Evolutionary conservation across 192 early-diverging fungal genomes (phyloP).

Genomic region (Backusella tarrabulga): DNA sequence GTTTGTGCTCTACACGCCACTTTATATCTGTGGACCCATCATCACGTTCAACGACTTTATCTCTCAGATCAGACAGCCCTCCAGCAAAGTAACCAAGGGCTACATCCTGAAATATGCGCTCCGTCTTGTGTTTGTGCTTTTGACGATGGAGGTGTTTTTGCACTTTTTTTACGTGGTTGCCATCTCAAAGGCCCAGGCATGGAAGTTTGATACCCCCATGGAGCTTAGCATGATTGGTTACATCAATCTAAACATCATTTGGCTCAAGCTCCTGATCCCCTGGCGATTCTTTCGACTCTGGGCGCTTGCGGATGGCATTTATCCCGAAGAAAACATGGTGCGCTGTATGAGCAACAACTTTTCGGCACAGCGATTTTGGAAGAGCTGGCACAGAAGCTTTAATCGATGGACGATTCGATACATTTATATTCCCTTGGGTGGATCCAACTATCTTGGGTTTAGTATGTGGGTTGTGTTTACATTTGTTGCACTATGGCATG

Average conservation of each 20-base stretch:
- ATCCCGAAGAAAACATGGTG: slow-evolving; percentile 89
- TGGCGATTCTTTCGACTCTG: slow-evolving; percentile 97
- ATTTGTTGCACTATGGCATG: slow-evolving; percentile 98
- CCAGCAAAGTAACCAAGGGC: slow-evolving; percentile 11
- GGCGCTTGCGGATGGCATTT: slow-evolving; percentile 87
- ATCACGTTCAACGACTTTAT: slow-evolving; percentile 94
- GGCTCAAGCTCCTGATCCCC: slow-evolving; percentile 92
- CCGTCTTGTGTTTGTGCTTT: slow-evolving; percentile 56
- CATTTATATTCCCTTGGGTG: slow-evolving; percentile 87
- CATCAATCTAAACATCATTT: slow-evolving; percentile 86
- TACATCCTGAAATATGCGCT: slow-evolving; percentile 55
- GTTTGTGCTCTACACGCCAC: slow-evolving; percentile 85
- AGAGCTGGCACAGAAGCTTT: slow-evolving; percentile 91
- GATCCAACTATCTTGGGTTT: slow-evolving; percentile 58
- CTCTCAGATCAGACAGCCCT: slow-evolving; percentile 56
- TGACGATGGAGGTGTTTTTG: slow-evolving; percentile 86
- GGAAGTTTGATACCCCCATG: slow-evolving; percentile 69
- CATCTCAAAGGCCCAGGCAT: slow-evolving; percentile 80
- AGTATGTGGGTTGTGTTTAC: slow-evolving; percentile 88
- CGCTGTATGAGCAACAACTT: slow-evolving; percentile 96
- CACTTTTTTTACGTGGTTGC: slow-evolving; percentile 89
- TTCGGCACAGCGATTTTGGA: slow-evolving; percentile 89
- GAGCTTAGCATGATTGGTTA: slow-evolving; percentile 86
- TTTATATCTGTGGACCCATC: slow-evolving; percentile 94
- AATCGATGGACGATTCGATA: slow-evolving; percentile 79